Base-by-base conservation (phyloP, 768 basidiomycete genomes). In the Leccinum boreale region DNA sequence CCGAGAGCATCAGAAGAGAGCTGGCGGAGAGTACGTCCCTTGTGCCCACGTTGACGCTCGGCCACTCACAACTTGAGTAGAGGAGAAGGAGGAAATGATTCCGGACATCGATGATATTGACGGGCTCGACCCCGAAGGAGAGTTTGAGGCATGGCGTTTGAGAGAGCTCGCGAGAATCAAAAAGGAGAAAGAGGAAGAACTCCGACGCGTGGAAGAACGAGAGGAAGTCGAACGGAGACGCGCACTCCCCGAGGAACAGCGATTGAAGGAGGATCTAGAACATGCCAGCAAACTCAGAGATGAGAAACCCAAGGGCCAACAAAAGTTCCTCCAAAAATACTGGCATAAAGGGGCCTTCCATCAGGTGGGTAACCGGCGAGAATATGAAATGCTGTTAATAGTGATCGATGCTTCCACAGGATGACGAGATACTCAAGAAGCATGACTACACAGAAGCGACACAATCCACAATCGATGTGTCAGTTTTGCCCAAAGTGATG, bases 281-380 rank as follows among this genome's bases (percentile, higher is more conserved):
- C 85, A 79, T 44, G 95, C 94, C 3, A 81, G 92, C 57, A 86
- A 90, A 70, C 75, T 83, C 31, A 80, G 97, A 56, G 87, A 88
- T 55, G 92, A 91, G 54, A 96, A 95, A 74, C 90, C 92, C 1
- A 90, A 97, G 69, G 93, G 92, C 3, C 82, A 91, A 61, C 90
- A 94, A 70, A 91, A 86, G 68, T 98, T 98, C 75, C 73, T 98
- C 61, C 94, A 98, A 72, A 98, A 97, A 74, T 99, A 97, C 71
- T 98, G 94, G 86, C 97, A 99, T 78, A 98, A 96, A 74, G 97
- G 97, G 65, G 97, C 96, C 58, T 99, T 98, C 79, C 94, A 97
- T 72, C 92, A 95, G 83, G 94, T 91, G 58, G 31, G 80, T 68
- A 11, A 44, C 46, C 59, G 14, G 36, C 11, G 5, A 57, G 26